Base-by-base conservation (phyloP, 192 early-diverging fungal genomes). In the Pilobolus umbonatus region DNA sequence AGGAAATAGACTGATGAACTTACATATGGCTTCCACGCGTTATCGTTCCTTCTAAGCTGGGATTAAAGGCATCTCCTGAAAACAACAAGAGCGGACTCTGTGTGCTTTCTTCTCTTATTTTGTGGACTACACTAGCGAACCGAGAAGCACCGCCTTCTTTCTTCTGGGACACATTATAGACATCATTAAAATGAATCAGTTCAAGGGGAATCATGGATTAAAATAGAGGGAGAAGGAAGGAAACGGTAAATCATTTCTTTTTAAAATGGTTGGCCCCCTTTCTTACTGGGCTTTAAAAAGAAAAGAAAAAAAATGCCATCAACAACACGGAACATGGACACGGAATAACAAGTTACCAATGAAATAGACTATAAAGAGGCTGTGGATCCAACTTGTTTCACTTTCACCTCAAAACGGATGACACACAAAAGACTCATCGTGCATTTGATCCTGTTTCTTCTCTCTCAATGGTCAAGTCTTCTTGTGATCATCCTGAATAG, bases 21-120 rank as follows among this genome's bases (percentile, higher is more conserved):
- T 77, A 75, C 81, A 87, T 85, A 38, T 87, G 85, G 36, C 63
- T 54, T 14, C 85, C 85, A 51, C 77, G 73, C 10, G 83, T 83
- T 17, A 87, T 73, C 50, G 76, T 79, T 52, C 81, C 82, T 55
- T 87, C 85, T n/a, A 84, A 61, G 46, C 78, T 79, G 11, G 85
- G 85, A 44, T 82, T 84, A 61, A 85, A 87, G 6, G 73, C 82
- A 51, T 87, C 85, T 12, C 85, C 85, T 44, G 78, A 79, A 57
- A 87, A 87, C 32, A 85, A 54, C 9, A 83, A 74, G 42, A 83
- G 62, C 17, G 76, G 60, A 10, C 74, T 70, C 11, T 62, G 47
- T 5, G 24, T 57, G 14, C 47, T 26, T 22, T 48, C 40, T 38
- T 54, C 31, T 29, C 75, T 67, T 14, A 35, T 30, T 29, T 58